Percentiles rank a stretch among this genome's conserved stretches.
These are phyloP conservation scores for Lentinula aciculospora DNA, from an alignment of 768 basidiomycete genomes.

Conservation along the genomic window DNA sequence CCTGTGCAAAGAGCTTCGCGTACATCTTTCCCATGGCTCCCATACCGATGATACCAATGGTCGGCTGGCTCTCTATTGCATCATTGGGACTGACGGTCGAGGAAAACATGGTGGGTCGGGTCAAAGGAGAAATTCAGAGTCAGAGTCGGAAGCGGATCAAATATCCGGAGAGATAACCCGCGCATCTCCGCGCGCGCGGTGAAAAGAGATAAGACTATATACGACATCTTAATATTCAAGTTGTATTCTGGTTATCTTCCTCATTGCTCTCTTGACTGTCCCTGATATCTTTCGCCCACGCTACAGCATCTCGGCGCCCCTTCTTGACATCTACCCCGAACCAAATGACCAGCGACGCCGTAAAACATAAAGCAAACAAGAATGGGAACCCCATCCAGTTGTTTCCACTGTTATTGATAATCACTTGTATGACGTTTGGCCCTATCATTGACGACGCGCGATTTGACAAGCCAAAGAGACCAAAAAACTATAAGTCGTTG, in stretches of 20 bases:
- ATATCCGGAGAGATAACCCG: no score
- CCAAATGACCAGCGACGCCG: conserved; percentile 73
- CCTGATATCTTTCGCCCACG: conserved; percentile 41
- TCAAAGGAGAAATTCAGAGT: background rate
- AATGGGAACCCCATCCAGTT: conserved; percentile 87
- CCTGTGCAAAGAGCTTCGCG: conserved; percentile 65
- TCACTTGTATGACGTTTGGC: conserved; percentile 80
- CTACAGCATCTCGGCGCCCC: conserved; percentile 55
- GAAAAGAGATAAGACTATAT: background rate
- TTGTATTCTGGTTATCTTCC: conserved; percentile 9
- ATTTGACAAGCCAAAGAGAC: conserved; percentile 80
- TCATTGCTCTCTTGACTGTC: conserved; percentile 8
- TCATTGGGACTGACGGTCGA: conserved; percentile 7
- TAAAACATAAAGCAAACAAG: conserved; percentile 64
- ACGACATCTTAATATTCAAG: background rate
- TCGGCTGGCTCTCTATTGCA: conserved; percentile 44
- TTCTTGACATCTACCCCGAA: conserved; percentile 61
- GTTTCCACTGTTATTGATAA: conserved; percentile 64
- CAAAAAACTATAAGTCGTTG: conserved; percentile 59
- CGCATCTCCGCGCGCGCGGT: no score
- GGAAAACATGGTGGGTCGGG: conserved; percentile 3
- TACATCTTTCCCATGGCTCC: conserved; percentile 98
- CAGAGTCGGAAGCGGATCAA: background rate
- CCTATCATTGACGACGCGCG: conserved; percentile 85
- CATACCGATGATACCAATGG: conserved; percentile 93